Base-by-base conservation (phyloP, 192 early-diverging fungal genomes). In the Backusella mclennaniae region DNA sequence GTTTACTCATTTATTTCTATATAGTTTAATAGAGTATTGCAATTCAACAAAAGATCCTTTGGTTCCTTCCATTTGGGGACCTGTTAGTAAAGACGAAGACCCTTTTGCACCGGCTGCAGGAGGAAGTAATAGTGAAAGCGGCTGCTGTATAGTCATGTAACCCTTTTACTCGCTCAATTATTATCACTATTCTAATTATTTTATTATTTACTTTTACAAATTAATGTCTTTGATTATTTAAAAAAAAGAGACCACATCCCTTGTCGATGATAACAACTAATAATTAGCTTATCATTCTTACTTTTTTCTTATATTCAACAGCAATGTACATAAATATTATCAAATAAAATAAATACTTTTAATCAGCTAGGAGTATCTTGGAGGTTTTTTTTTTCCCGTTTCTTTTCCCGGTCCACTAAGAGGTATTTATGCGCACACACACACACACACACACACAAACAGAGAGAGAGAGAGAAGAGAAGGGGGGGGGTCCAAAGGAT, bases 41-140 rank as follows among this genome's bases (percentile, higher is more conserved):
- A 80, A 81, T 19, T 71, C 33, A 21, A 86, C 78, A 35, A 69
- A 67, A 39, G 85, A 86, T 67, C 75, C 78, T 26, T 73, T 86
- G 11, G 46, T 86, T 23, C 85, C 85, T 14, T 81, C 74, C 35
- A 44, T 86, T 1, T 86, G 85, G 85, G 85, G 83, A 0, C 80
- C 79, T n/a, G 52, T 76, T 9, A 83, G 84, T 68, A 83, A 79
- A 68, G 66, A 74, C 36, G 77, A 83, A 49, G 84, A 85, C 68
- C 83, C 84, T 41, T 85, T 81, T 67, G 82, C 70, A 26, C 78
- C 79, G 46, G 53, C 63, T 19, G 35, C 81, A 26, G 80, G 69
- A 42, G 69, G 66, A 39, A 59, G 75, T 66, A 67, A 75, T 31
- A 42, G 81, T 69, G 66, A 42, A 26, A 41, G 36, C 31, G 78